Evolutionary conservation across 2,329 filamentous ascomycete genomes (phyloP).

Genomic region (Stagonosporopsis cucurbitacearum): DNA sequence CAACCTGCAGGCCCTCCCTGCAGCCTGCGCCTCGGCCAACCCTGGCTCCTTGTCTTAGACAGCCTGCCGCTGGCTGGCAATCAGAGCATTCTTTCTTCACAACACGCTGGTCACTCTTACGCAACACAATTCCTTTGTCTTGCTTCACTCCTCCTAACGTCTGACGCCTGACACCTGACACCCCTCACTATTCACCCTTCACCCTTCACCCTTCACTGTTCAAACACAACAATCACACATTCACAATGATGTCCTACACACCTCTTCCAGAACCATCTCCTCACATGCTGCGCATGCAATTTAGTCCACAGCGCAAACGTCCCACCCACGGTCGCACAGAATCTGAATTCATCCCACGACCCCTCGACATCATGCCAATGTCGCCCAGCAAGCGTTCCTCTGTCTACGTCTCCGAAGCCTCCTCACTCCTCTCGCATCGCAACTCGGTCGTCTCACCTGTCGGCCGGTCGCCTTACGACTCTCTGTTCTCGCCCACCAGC

Average conservation of each 20-base stretch:
- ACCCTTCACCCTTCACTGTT: too few species aligned
- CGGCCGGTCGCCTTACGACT: constrained; percentile 19
- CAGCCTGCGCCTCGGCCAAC: constrained; percentile 24
- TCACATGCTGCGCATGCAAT: constrained; percentile 25
- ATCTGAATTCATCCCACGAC: constrained; percentile 32
- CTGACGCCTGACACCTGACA: too few species aligned
- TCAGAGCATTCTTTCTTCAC: constrained; percentile 23
- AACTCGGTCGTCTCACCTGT: constrained; percentile 29
- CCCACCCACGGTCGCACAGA: constrained; percentile 31
- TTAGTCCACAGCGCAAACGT: constrained; percentile 30
- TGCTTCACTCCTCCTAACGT: constrained; percentile 11
- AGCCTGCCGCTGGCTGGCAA: constrained; percentile 19
- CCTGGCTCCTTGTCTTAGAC: constrained; percentile 23
- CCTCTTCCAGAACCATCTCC: constrained; percentile 25
- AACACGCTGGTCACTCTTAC: constrained; percentile 16
- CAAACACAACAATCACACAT: constrained; percentile 6
- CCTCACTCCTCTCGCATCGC: constrained; percentile 29
- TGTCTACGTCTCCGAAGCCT: constrained; percentile 37
- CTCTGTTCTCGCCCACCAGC: constrained; percentile 23
- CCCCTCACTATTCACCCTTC: too few species aligned
- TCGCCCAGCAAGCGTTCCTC: constrained; percentile 32
- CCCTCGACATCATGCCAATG: constrained; percentile 27
- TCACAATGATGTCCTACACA: constrained; percentile 30
- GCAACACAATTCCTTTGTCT: constrained; percentile 17
- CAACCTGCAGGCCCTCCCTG: constrained; percentile 32